A percentile compares a stretch with the other conserved stretches of the same genome.
Conservation (phyloP, 352 stramenopile genomes). For the Plasmopara viticola region DNA sequence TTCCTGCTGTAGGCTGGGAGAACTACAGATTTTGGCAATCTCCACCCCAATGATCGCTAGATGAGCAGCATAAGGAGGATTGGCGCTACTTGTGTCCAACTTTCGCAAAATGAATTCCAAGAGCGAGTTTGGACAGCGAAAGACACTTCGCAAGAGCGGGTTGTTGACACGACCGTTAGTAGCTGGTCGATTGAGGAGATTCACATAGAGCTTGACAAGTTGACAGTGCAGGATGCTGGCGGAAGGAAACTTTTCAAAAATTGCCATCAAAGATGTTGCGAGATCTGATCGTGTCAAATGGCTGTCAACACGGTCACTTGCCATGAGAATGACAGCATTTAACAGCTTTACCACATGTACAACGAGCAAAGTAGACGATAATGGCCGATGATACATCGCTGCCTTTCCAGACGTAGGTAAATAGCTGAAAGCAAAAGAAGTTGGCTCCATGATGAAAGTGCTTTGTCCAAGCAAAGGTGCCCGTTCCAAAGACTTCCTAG, state of each 20-base stretch:
- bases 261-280: slow-evolving; percentile 50
- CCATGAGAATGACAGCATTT: slow-evolving; percentile 52
- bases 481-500: slow-evolving; percentile 17
- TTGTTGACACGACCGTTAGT: slow-evolving; percentile 66
- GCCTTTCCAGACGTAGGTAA: slow-evolving; percentile 45
- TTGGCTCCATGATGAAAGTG: slow-evolving; percentile 18
- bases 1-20: slow-evolving; percentile 64
- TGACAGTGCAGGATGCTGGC: slow-evolving; percentile 71
- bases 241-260: slow-evolving; percentile 67
- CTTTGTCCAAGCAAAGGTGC: slow-evolving; percentile 8
- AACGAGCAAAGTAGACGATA: slow-evolving; percentile 58
- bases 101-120: slow-evolving; percentile 67
- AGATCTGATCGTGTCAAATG: slow-evolving; percentile 48
- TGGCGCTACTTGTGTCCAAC: slow-evolving; percentile 37
- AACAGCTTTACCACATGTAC: slow-evolving; percentile 63
- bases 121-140: slow-evolving; percentile 59
- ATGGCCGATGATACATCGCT: slow-evolving; percentile 52
- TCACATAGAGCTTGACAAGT: slow-evolving; percentile 63
- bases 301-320: slow-evolving; percentile 52
- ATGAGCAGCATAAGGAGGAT: slow-evolving; percentile 62
- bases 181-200: slow-evolving; percentile 54
- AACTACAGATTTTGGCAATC: slow-evolving; percentile 75
- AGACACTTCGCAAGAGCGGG: slow-evolving; percentile 63
- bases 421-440: slow-evolving; percentile 21
- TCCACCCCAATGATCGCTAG: slow-evolving; percentile 71